A percentile compares a stretch with the other conserved stretches of the same genome.
These are phyloP conservation scores for Zygotorulaspora sp. DNA, from an alignment of 805 yeast species.

Conservation along the genomic window DNA sequence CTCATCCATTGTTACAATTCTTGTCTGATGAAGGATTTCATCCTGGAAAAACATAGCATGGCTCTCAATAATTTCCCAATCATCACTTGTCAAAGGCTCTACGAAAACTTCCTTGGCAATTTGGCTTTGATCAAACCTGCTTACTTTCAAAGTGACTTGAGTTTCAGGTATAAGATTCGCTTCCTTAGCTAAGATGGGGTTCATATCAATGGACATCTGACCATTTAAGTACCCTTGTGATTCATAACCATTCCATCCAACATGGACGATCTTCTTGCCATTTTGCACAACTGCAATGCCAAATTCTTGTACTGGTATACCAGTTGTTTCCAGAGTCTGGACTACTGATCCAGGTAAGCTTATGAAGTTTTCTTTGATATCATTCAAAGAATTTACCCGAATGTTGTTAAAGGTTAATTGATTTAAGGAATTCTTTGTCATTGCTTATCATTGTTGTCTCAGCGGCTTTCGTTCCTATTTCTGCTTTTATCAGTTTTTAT, in stretches of 20 bases:
- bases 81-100: conserved; percentile 72
- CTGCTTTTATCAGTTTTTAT: background rate
- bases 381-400: conserved; percentile 15
- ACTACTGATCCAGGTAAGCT: conserved; percentile 26
- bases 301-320: conserved; percentile 25
- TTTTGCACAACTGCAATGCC: conserved; percentile 15
- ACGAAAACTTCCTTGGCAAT: conserved; percentile 57
- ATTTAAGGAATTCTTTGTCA: conserved; percentile 9
- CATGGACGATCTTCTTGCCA: conserved; percentile 10
- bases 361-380: conserved; percentile 28
- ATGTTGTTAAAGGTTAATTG: conserved; percentile 13
- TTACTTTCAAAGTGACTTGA: conserved; percentile 14
- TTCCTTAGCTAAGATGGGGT: conserved; percentile 23
- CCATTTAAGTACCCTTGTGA: conserved; percentile 18
- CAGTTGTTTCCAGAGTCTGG: conserved; percentile 18
- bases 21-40: conserved; percentile 68
- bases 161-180: conserved; percentile 9
- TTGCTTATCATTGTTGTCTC: conserved; percentile 1
- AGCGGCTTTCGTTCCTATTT: conserved; percentile 1
- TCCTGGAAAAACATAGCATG: conserved; percentile 76
- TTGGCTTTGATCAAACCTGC: conserved; percentile 12
- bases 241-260: conserved; percentile 32
- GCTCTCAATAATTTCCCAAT: conserved; percentile 87
- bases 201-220: conserved; percentile 19
- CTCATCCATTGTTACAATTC: conserved; percentile 63